Evolutionary conservation across 2,329 filamentous ascomycete genomes (phyloP).

Genomic region (Fusarium tuaranense): DNA sequence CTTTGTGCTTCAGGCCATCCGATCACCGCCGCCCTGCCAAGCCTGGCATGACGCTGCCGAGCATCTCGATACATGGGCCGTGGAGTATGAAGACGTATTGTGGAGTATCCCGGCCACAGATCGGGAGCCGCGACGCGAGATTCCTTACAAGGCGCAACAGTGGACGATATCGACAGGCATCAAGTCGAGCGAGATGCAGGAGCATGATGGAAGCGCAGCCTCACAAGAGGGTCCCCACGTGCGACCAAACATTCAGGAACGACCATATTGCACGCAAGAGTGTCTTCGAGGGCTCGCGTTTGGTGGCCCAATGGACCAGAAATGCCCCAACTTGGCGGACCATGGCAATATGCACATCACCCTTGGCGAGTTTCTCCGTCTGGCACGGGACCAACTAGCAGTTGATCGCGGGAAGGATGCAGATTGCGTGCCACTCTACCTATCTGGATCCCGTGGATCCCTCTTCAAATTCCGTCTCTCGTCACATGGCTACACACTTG

Average conservation of each 20-base stretch:
- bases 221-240: neutral
- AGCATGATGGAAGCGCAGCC: neutral
- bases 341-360: constrained; percentile 36
- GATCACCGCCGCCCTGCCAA: neutral
- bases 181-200: neutral
- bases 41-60: constrained; percentile 48
- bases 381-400: constrained; percentile 45
- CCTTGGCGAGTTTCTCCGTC: constrained; percentile 41
- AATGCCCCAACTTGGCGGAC: constrained; percentile 42
- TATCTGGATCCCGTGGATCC: constrained; percentile 44
- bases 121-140: constrained; percentile 25
- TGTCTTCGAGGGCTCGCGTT: constrained; percentile 44
- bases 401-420: constrained; percentile 47
- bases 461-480: constrained; percentile 54
- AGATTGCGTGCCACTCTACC: constrained; percentile 46
- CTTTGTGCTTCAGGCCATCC: neutral
- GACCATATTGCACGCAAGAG: constrained; percentile 45
- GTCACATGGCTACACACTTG: constrained; percentile 51
- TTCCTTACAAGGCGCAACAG: constrained; percentile 39
- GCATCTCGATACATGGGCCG: constrained; percentile 48
- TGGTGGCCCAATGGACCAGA: constrained; percentile 39
- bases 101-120: constrained; percentile 40
- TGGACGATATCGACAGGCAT: constrained; percentile 30
- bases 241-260: constrained; percentile 17
- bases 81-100: constrained; percentile 49